Evolutionary conservation across 2,329 filamentous ascomycete genomes (phyloP), one percentile per base, ranked within the genome.

Genomic region (Phaeosphaeriaceae sp.): DNA sequence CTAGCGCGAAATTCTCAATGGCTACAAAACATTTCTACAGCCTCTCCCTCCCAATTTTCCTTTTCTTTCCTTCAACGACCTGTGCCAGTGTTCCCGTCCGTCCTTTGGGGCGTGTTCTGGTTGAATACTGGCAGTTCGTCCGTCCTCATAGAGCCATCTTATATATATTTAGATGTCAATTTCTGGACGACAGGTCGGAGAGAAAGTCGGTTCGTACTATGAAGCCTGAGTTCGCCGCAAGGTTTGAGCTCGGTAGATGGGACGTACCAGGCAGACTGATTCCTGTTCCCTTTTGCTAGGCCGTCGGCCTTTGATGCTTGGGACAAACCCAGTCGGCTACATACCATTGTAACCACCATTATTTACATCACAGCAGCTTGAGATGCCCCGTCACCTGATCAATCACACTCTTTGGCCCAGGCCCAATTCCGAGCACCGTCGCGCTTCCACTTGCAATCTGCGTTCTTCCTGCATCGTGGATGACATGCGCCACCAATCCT

Each of bases 101-200:
- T 65, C 68, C 63, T 68, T 60, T 61, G 60, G 65, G 72, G 68
- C 78, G 81, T 80, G 83, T 82, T 81, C 83, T 35, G 86, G 90
- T 93, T 76, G 89, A 92, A 83, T 77, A 83, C 89, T 84, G 82
- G 85, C 89, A 93, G 86, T 85, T 93, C 89, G 89, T 90, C 90
- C 68, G 85, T 83, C 46, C 78, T 57, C 57, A 72, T 66, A 73
- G 90, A 87, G 89, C 89, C 92, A 87, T 86, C 88, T 90, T 86
- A 60, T 50, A 70, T 50, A 70, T 64, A 69, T 37, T 67, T 75
- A 86, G 89, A 85, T 92, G 87, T 89, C 83, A 86, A 88, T 90
- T 80, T 92, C 89, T 88, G 86, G 90, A 92, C 89, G 90, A 96
- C 92, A 94, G 89, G 87, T 94, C 87, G 90, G 75, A 95, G 87